These are phyloP conservation scores for sunflower (Helianthus annuus) DNA, from an alignment of 129 eudicot species.

Conservation along the genomic window DNA sequence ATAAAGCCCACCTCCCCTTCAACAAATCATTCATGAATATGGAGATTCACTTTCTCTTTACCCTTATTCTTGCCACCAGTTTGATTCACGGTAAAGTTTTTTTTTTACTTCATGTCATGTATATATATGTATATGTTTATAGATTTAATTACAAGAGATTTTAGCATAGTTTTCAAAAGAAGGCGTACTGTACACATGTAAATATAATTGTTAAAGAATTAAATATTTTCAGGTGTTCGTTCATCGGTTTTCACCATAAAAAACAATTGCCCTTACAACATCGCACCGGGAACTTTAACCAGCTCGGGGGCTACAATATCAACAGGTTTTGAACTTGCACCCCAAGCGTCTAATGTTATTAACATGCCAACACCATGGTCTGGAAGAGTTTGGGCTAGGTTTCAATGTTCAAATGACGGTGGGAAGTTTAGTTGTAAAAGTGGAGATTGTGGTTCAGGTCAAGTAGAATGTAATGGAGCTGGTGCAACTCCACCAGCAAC, in stretches of 20 bases:
- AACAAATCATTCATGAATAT: too few relatives aligned
- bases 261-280: too few relatives aligned
- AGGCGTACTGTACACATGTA: too few relatives aligned
- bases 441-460: constrained; percentile 52
- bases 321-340: too few relatives aligned
- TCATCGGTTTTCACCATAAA: constrained; percentile 36
- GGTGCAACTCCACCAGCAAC: constrained; percentile 51
- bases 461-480: constrained; percentile 43
- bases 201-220: too few relatives aligned
- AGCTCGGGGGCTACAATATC: too few relatives aligned
- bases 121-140: too few relatives aligned
- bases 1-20: neutral
- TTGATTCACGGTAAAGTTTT: constrained; percentile 10
- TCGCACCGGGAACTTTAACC: too few relatives aligned
- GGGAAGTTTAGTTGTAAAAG: constrained; percentile 27
- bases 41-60: too few relatives aligned
- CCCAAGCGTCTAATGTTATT: constrained; percentile 25
- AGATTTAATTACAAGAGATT: too few relatives aligned
- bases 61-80: neutral
- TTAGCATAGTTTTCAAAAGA: too few relatives aligned
- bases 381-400: constrained; percentile 57
- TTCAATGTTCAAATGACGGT: constrained; percentile 27
- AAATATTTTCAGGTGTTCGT: too few relatives aligned
- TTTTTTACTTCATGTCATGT: neutral
- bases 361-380: constrained; percentile 42